phyloP scores from a whole-genome alignment of 257 asterid genomes.

The Solanum neorickii region DNA sequence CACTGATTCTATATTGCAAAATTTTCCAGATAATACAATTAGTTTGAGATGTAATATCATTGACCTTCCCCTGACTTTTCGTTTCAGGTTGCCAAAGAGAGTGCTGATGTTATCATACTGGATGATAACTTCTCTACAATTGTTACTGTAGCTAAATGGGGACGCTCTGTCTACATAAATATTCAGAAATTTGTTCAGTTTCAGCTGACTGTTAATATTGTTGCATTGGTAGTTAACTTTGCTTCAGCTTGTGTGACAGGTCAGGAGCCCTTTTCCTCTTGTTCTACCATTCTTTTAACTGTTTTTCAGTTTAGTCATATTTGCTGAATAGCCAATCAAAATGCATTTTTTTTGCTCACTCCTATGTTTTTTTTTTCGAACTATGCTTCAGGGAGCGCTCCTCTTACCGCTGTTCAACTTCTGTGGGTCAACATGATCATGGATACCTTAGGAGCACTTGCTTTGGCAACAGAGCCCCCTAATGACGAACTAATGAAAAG shows the following conservation, averaged over 20 bases:
- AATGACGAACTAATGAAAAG: constrained; percentile 5
- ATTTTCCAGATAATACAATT: not conserved
- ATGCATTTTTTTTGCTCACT: not conserved
- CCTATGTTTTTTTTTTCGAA: not conserved
- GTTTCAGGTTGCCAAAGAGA: constrained; percentile 21
- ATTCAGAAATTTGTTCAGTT: constrained; percentile 33
- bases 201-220: constrained; percentile 32
- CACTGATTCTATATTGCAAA: not conserved
- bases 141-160: constrained; percentile 28
- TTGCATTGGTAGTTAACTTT: constrained; percentile 25
- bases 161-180: constrained; percentile 26
- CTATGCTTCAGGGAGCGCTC: constrained; percentile 2
- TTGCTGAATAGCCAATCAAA: not conserved
- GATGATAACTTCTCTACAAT: constrained; percentile 26
- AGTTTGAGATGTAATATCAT: not conserved
- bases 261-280: not conserved
- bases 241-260: constrained; percentile 20
- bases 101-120: constrained; percentile 24
- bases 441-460: constrained; percentile 13
- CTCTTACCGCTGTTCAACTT: constrained; percentile 18
- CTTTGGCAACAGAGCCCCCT: constrained; percentile 12
- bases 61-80: not conserved
- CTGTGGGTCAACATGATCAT: constrained; percentile 18
- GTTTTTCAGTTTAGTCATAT: not conserved
- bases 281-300: not conserved